Evolutionary conservation across 192 early-diverging fungal species (phyloP), one percentile per base, ranked within the genome.

Genomic region (Radiomyces spectabilis): DNA sequence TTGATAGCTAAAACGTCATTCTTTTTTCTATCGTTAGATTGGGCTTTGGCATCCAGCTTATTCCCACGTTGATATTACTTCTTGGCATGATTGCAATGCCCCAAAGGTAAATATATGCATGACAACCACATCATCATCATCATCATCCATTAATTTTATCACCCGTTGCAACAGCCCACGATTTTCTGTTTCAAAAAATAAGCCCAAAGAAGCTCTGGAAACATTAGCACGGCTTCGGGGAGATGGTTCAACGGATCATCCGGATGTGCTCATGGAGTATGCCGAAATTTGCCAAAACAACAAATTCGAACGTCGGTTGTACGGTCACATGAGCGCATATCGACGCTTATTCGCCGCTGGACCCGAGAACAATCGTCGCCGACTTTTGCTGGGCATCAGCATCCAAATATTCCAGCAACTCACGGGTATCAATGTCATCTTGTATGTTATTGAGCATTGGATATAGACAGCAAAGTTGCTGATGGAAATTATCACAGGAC

Each of bases 81-180:
- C n/a, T n/a, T n/a, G n/a, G n/a, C n/a, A n/a, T n/a, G n/a, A n/a
- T n/a, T n/a, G n/a, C n/a, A n/a, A n/a, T n/a, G n/a, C n/a, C n/a
- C n/a, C n/a, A n/a, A n/a, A n/a, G n/a, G n/a, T 25, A 6, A 10
- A 41, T 21, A 22, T 24, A 21, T 34, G 27, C 40, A 42, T 21
- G 7, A 24, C n/a, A 10, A 41, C 13, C 4, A 75, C 25, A 60
- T 82, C 35, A 86, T 85, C 66, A 33, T 79, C 69, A 38, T 71
- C 5, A 76, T 91, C 53, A 83, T 95, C 72, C 92, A 90, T 21
- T 77, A n/a, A n/a, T n/a, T n/a, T n/a, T n/a, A n/a, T n/a, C n/a
- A n/a, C n/a, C n/a, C n/a, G n/a, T n/a, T n/a, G n/a, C n/a, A n/a
- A 74, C 51, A 85, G 85, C 21, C 85, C 86, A 9, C 85, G 86